These are phyloP conservation scores for Coemansia erecta DNA, from an alignment of 192 early-diverging fungal genomes.

Conservation along the genomic window DNA sequence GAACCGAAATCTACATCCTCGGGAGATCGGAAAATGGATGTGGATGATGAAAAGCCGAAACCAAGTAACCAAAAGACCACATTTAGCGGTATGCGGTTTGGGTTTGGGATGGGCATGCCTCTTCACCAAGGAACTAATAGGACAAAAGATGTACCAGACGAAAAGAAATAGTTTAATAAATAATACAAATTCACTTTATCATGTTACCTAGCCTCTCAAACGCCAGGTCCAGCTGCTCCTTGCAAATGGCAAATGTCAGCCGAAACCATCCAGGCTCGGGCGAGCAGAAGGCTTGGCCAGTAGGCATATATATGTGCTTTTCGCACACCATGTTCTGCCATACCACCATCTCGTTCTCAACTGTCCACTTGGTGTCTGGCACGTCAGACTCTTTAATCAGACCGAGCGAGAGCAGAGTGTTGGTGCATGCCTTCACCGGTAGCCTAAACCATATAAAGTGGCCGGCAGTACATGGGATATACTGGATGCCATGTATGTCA, in stretches of 20 bases:
- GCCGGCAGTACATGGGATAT: constrained; percentile 62
- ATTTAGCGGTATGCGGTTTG: constrained; percentile 22
- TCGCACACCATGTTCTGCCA: constrained; percentile 52
- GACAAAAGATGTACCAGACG: constrained; percentile 10
- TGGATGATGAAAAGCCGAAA: neutral
- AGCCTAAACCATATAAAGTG: constrained; percentile 68
- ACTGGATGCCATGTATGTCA: constrained; percentile 51
- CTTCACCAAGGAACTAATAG: neutral
- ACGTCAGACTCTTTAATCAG: constrained; percentile 5
- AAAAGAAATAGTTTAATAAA: constrained; percentile 5
- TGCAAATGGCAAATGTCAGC: constrained; percentile 58
- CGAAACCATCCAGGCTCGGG: constrained; percentile 64
- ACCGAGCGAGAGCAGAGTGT: constrained; percentile 46
- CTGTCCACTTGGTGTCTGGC: constrained; percentile 18
- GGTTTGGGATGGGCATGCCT: constrained; percentile 33
- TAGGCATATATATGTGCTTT: constrained; percentile 64
- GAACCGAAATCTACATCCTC: too few species aligned
- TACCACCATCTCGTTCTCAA: constrained; percentile 54
- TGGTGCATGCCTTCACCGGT: constrained; percentile 21
- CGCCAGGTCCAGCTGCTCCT: constrained; percentile 48
- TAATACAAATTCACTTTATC: neutral
- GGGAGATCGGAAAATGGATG: neutral
- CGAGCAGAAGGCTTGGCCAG: constrained; percentile 66
- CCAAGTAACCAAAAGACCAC: too few species aligned
- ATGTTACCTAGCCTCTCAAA: constrained; percentile 46